Evolutionary conservation across 2,329 filamentous ascomycete genomes (phyloP), one percentile per base, ranked within the genome.

Genomic region (Fusarium transvaalense): DNA sequence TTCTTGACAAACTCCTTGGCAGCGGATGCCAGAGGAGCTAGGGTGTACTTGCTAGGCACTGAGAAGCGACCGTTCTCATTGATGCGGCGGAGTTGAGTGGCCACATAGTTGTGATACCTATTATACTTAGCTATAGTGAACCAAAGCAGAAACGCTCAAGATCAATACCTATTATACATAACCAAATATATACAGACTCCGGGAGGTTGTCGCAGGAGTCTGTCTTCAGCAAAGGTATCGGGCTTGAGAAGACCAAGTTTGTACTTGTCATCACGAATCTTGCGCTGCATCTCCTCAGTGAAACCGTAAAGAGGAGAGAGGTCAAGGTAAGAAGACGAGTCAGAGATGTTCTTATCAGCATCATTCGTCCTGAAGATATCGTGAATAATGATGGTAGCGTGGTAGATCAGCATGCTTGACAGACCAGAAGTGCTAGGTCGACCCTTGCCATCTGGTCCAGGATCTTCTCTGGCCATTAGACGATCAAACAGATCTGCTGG

Each of bases 71-170:
- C 74, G 29, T 77, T 78, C 67, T 84, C 79, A 43, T 85, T 84
- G 63, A 84, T 82, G 19, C 55, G 76, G 1, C 42, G 89, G 12
- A 97, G 82, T 61, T 94, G 89, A 56, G 88, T 86, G 4, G 91
- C 92, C 0, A 92, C 88, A 66, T 94, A 86, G 78, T 97, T 97
- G 79, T 97, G 93, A 78, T 94, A 95, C 6, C 88, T 83, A 71
- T 89, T 89, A 77, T 92, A 89, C 88, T n/a, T n/a, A n/a, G n/a
- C n/a, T n/a, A n/a, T n/a, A n/a, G n/a, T n/a, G n/a, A n/a, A n/a
- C n/a, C n/a, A n/a, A n/a, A n/a, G n/a, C n/a, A n/a, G n/a, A n/a
- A n/a, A n/a, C n/a, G n/a, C n/a, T n/a, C n/a, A n/a, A n/a, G n/a
- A n/a, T n/a, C n/a, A n/a, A 78, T 94, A 95, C 6, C 88, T 83